Evolutionary conservation across 2,329 filamentous ascomycete genomes (phyloP), one percentile per base, ranked within the genome.

Genomic region (Fusarium transvaalense): DNA sequence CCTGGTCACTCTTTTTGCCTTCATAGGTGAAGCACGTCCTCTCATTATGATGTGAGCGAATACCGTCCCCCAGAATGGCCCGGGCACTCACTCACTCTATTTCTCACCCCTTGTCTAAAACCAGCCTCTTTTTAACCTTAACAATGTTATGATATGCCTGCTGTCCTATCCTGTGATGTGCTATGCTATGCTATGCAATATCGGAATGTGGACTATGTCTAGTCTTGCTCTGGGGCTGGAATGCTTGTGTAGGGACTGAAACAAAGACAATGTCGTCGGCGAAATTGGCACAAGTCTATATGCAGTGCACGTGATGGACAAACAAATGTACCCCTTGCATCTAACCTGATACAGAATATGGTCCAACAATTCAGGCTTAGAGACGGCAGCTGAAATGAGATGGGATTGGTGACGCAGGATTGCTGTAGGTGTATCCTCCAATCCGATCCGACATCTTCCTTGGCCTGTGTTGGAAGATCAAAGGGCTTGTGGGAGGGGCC

Each of bases 221-320:
- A 38, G 41, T 63, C 57, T 64, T 55, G 52, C 32, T 62, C 35
- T 61, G 60, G 47, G 55, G 64, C 68, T 78, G 78, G 78, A 79
- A 79, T 79, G 77, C 59, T 68, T 56, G 64, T 27, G 52, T 56
- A 65, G 52, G 51, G 66, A 63, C 72, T 78, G 77, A 79, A 78
- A 80, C 78, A 80, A 78, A 76, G 75, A 74, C 76, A 75, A 77
- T 73, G 64, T 65, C 61, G 61, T 60, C 66, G 53, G 72, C 63
- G 69, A 73, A 74, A 73, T 71, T 66, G 66, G 64, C 59, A 68
- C 56, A 66, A 42, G 51, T 42, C 17, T 39, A 61, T 61, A 23
- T 50, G 34, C n/a, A 31, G 51, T 46, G 64, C 73, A 75, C 72
- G 75, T 76, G 72, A 76, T 72, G 43, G 29, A n/a, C 37, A 69